Evolutionary conservation across 106 monocot species (phyloP).

Genomic region (Narthecium ossifragum): DNA sequence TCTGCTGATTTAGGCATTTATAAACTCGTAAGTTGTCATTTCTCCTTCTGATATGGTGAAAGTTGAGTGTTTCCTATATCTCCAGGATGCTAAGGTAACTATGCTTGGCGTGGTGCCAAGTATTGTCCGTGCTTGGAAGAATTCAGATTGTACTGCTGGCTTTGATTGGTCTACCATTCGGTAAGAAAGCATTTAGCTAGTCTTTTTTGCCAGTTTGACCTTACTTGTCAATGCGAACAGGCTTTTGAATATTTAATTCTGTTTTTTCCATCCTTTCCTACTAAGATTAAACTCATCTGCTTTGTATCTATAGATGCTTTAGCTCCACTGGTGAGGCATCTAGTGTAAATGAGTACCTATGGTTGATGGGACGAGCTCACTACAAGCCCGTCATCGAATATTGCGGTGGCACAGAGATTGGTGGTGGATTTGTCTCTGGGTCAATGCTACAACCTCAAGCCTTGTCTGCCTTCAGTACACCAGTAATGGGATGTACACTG

Average conservation of each 20-base stretch:
- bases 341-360: constrained; percentile 83
- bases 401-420: constrained; percentile 97
- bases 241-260: too few species aligned
- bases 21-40: too few species aligned
- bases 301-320: constrained; percentile 57
- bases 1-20: too few species aligned
- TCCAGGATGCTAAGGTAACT: constrained; percentile 94
- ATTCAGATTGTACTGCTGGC: constrained; percentile 67
- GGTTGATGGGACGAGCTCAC: constrained; percentile 89
- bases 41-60: not conserved
- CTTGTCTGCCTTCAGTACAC: constrained; percentile 89
- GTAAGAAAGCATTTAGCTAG: constrained; percentile 22
- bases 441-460: constrained; percentile 83
- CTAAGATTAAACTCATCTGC: not conserved
- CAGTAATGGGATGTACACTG: constrained; percentile 80
- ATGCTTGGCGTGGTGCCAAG: constrained; percentile 96
- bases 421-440: constrained; percentile 84
- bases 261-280: too few species aligned
- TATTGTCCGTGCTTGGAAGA: constrained; percentile 93
- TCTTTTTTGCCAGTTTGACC: not conserved
- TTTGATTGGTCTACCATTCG: constrained; percentile 87
- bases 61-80: not conserved
- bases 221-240: too few species aligned
- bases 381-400: constrained; percentile 97
- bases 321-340: constrained; percentile 94